Conservation (phyloP, 352 stramenopile species). For the Pythium aristosporum region DNA sequence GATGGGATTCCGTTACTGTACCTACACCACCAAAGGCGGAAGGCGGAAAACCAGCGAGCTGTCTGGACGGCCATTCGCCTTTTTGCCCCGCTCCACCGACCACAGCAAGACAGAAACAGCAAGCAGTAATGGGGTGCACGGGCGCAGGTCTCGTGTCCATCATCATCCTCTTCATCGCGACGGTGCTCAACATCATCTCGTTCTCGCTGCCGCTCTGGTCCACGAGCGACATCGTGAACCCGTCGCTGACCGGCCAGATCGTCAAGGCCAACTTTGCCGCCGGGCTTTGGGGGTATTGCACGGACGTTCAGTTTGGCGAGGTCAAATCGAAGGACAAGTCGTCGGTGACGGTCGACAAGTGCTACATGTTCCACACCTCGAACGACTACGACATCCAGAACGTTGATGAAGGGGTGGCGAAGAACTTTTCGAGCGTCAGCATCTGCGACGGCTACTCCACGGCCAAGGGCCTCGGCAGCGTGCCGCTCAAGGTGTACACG, state of each 20-base stretch:
- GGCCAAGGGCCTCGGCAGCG: conserved; percentile 30
- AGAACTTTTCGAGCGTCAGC: conserved; percentile 56
- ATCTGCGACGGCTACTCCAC: conserved; percentile 56
- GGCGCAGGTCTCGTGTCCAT: conserved; percentile 54
- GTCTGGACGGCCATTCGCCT: conserved; percentile 10
- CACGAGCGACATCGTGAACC: conserved; percentile 51
- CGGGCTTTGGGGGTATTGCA: conserved; percentile 66
- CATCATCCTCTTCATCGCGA: conserved; percentile 53
- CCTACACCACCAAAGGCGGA: too few species aligned
- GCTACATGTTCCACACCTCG: conserved; percentile 71
- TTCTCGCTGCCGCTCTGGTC: conserved; percentile 70
- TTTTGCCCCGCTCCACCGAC: conserved; percentile 14
- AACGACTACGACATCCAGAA: conserved; percentile 49
- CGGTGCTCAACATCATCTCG: conserved; percentile 58
- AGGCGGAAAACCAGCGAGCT: background rate
- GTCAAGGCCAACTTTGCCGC: conserved; percentile 53
- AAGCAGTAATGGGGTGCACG: conserved; percentile 46
- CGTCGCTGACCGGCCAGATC: conserved; percentile 30
- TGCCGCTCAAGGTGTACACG: conserved; percentile 34
- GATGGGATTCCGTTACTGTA: too few species aligned
- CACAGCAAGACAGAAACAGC: background rate
- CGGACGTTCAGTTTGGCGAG: conserved; percentile 45
- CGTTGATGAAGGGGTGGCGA: conserved; percentile 30
- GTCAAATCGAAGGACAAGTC: conserved; percentile 20
- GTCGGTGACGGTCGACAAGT: conserved; percentile 52